phyloP scores from a whole-genome alignment of 805 yeast genomes.

The Starmerella apis region DNA sequence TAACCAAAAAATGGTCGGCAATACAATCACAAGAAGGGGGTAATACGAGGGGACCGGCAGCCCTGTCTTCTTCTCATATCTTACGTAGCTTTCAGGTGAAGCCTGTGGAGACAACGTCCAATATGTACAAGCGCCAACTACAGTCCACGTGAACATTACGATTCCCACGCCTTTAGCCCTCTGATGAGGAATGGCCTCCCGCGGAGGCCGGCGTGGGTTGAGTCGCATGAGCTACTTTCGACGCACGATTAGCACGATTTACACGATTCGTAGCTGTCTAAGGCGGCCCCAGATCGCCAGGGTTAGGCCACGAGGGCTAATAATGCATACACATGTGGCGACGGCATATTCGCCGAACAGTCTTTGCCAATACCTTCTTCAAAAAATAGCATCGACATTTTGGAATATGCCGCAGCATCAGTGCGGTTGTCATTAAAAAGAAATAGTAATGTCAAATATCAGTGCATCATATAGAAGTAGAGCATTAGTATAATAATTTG shows the following conservation, averaged over 20 bases:
- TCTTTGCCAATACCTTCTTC: too few species aligned
- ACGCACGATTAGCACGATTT: too few species aligned
- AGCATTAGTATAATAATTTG: too few species aligned
- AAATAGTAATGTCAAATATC: too few species aligned
- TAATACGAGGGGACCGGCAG: slow-evolving; percentile 36
- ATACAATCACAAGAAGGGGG: slow-evolving; percentile 30
- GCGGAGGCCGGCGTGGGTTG: slow-evolving; percentile 22
- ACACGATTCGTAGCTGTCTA: background rate
- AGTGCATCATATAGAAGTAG: too few species aligned
- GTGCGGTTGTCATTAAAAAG: too few species aligned
- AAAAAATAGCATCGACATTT: too few species aligned
- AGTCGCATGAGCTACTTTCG: slow-evolving; percentile 18
- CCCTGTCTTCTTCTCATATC: slow-evolving; percentile 28
- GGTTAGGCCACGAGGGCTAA: too few species aligned
- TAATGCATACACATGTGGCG: too few species aligned
- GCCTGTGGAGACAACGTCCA: slow-evolving; percentile 2
- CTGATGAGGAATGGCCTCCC: slow-evolving; percentile 10
- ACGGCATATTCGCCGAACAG: too few species aligned
- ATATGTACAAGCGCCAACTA: slow-evolving; percentile 9
- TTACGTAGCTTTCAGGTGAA: slow-evolving; percentile 8
- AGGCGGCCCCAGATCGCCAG: background rate
- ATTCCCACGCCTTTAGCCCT: slow-evolving; percentile 12
- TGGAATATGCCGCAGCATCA: too few species aligned
- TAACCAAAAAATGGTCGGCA: slow-evolving; percentile 41
- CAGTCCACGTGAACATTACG: slow-evolving; percentile 16